Conservation (phyloP, 345 rosid genomes). For the Eucalyptus rudis region DNA sequence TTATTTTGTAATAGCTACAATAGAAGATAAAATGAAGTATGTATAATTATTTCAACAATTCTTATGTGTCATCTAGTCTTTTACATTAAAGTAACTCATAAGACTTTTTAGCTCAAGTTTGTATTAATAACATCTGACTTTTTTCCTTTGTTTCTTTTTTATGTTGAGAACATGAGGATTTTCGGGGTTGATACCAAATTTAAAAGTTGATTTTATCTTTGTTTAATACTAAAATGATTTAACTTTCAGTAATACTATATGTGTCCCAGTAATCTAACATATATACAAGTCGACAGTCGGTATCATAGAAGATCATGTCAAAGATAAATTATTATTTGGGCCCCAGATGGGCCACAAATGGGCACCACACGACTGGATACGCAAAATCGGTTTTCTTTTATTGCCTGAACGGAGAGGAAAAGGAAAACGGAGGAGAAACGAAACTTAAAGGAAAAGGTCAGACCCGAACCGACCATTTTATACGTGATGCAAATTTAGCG, state of each 20-base stretch:
- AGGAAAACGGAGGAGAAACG: background rate
- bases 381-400: background rate
- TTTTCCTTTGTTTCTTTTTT: background rate
- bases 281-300: background rate
- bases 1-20: background rate
- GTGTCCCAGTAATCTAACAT: background rate
- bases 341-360: background rate
- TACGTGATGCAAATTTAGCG: background rate
- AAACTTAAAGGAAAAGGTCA: background rate
- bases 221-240: background rate
- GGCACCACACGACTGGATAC: background rate
- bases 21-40: background rate
- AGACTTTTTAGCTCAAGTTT: background rate
- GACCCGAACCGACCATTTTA: background rate
- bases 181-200: background rate
- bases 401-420: background rate
- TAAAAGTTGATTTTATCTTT: background rate
- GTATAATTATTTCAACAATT: background rate
- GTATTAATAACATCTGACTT: background rate
- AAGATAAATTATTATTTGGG: background rate
- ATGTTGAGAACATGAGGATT: background rate
- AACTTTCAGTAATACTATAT: background rate
- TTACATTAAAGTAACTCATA: background rate
- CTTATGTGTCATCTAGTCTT: background rate
- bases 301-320: background rate